Evolutionary conservation across 2,329 filamentous ascomycete species (phyloP), one percentile per base, ranked within the genome.

Genomic region (Aspergillus candidus): DNA sequence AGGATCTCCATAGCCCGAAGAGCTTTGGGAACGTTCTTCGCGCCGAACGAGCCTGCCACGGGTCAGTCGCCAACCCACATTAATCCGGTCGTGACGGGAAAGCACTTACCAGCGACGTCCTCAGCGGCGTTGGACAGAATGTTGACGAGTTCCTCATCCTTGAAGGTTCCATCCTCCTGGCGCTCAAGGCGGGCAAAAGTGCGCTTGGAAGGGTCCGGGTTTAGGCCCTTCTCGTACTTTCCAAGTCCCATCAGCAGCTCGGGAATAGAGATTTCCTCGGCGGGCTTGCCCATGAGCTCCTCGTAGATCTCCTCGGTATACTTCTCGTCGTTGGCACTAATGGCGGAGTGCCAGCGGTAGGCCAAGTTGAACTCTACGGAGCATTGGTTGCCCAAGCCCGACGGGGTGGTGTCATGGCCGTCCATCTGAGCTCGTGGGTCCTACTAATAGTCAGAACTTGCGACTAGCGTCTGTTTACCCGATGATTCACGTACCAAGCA

Each of bases 281-380:
- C 67, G 44, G 81, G 68, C 63, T 82, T 80, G 38, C 76, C 75
- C 51, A 88, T 81, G 1, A 87, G 63, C 34, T 78, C 68, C 1
- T 69, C 63, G 59, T 86, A 88, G 48, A 86, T 75, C 11, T 83
- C 72, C 54, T 88, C 76, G 15, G 88, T 84, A 87, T 88, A 94
- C 52, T 82, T 75, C 58, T 93, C 88, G 56, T 94, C 88, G 50
- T 79, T 81, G 46, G 80, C 77, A 32, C 76, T 78, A 54, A 93
- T 86, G 54, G 84, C 82, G 3, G 86, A 88, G 69, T 94, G 88
- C 87, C 88, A 94, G 51, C 88, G 77, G 64, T 94, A 94, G 53
- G 86, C 84, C 8, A 94, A 74, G 60, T 93, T 94, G 73, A 94
- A 94, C 69, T 94, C 88, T 3, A 85, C 86, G 0, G 86, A 91